phyloP scores from a whole-genome alignment of 2,329 filamentous ascomycete genomes.

The Aspergillus aculeatinus region DNA sequence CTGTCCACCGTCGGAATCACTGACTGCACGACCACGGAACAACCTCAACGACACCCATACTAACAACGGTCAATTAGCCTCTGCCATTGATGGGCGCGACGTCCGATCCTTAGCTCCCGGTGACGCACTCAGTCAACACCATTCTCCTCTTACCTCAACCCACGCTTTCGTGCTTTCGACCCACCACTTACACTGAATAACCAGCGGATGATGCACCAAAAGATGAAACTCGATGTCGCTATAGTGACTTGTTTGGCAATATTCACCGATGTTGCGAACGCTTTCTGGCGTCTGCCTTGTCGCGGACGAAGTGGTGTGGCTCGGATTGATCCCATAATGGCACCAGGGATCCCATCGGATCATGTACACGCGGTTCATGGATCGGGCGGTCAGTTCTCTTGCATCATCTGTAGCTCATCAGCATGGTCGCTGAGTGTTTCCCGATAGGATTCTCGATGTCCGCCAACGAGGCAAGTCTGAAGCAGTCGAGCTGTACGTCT shows the following conservation, averaged over 20 bases:
- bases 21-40: not conserved
- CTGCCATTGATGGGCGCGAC: slow-evolving; percentile 7
- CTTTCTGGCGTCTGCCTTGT: slow-evolving; percentile 91
- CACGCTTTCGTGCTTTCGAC: slow-evolving; percentile 16
- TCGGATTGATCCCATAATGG: slow-evolving; percentile 74
- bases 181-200: slow-evolving; percentile 17
- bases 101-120: slow-evolving; percentile 16
- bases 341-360: slow-evolving; percentile 56
- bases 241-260: slow-evolving; percentile 30
- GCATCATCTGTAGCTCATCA: not conserved
- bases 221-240: slow-evolving; percentile 17
- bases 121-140: slow-evolving; percentile 17
- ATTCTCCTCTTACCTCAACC: slow-evolving; percentile 10
- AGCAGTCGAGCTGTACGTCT: slow-evolving; percentile 69
- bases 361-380: slow-evolving; percentile 78
- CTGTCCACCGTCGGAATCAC: not conserved
- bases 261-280: slow-evolving; percentile 48
- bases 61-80: slow-evolving; percentile 1
- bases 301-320: slow-evolving; percentile 67
- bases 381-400: slow-evolving; percentile 64
- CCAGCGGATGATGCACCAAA: slow-evolving; percentile 16
- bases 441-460: slow-evolving; percentile 63
- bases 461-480: slow-evolving; percentile 59
- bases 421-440: slow-evolving; percentile 11
- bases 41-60: not conserved